Percentiles rank a stretch among this genome's conserved stretches.
Conservation (phyloP, 805 yeast genomes). For the Zygotorulaspora danielsina region DNA sequence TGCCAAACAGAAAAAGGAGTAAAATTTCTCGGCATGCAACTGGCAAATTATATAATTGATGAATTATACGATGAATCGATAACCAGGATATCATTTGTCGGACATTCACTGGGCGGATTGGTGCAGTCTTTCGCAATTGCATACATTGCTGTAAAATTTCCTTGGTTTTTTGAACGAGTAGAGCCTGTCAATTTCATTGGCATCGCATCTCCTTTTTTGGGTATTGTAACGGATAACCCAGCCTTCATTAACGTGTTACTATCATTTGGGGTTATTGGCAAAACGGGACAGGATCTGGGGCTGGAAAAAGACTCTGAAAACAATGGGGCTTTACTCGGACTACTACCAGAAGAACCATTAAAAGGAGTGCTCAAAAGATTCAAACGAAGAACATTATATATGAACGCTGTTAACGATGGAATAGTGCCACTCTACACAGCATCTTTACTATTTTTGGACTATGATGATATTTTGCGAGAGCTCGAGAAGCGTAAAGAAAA, state of each 20-base stretch:
- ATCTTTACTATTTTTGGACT: constrained; percentile 63
- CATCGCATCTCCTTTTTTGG: constrained; percentile 70
- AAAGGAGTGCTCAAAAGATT: constrained; percentile 54
- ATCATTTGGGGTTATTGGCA: constrained; percentile 72
- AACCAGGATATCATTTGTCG: constrained; percentile 61
- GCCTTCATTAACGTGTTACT: constrained; percentile 64
- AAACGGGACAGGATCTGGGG: constrained; percentile 75
- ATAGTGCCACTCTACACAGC: constrained; percentile 76
- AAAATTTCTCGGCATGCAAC: constrained; percentile 63
- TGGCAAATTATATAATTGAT: constrained; percentile 61
- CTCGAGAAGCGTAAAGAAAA: constrained; percentile 27
- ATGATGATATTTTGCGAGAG: constrained; percentile 42
- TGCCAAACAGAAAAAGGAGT: constrained; percentile 79
- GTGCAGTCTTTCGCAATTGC: constrained; percentile 76
- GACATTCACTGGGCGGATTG: constrained; percentile 77
- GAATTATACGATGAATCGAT: constrained; percentile 44
- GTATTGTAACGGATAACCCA: constrained; percentile 75
- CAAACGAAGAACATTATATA: constrained; percentile 64
- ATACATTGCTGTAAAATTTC: constrained; percentile 61
- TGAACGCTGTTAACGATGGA: constrained; percentile 75
- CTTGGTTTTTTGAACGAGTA: constrained; percentile 59
- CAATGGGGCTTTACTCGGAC: constrained; percentile 51
- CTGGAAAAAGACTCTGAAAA: constrained; percentile 43
- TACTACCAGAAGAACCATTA: constrained; percentile 61
- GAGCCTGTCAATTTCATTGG: constrained; percentile 66